Conservation (phyloP, 1,284 basidiomycete species). For the Tremellales sp. region DNA sequence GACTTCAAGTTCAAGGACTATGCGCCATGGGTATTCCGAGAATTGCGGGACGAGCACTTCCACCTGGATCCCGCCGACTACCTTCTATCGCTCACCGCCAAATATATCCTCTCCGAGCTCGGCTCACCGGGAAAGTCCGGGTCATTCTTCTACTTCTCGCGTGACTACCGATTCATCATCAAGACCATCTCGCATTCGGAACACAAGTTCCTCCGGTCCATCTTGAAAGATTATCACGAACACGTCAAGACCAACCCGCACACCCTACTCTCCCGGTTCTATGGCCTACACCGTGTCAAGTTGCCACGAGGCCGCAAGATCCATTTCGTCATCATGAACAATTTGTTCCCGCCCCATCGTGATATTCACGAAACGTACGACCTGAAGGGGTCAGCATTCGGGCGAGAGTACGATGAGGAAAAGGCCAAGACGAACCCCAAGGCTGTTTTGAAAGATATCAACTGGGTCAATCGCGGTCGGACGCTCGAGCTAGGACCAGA, state of each 20-base stretch:
- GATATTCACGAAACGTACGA: conserved; percentile 98
- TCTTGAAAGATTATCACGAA: conserved; percentile 79
- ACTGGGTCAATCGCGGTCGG: conserved; percentile 83
- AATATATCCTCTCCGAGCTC: conserved; percentile 96
- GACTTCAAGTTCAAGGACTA: conserved; percentile 97
- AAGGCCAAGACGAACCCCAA: conserved; percentile 73
- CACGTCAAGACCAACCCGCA: conserved; percentile 91
- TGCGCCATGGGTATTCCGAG: conserved; percentile 95
- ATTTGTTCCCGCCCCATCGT: conserved; percentile 93
- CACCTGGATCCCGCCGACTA: conserved; percentile 96
- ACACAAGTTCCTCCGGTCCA: conserved; percentile 85
- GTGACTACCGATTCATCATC: conserved; percentile 99
- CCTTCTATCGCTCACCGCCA: conserved; percentile 88
- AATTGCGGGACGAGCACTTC: conserved; percentile 89
- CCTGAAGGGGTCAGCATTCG: conserved; percentile 89
- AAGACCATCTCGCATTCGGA: conserved; percentile 95
- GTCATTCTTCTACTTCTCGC: conserved; percentile 98
- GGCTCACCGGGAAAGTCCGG: conserved; percentile 99
- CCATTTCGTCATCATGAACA: conserved; percentile 99
- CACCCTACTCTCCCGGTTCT: conserved; percentile 88
- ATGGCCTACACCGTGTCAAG: conserved; percentile 95
- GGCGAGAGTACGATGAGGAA: conserved; percentile 82
- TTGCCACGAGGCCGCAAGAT: conserved; percentile 90
- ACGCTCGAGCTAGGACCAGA: conserved; percentile 86
- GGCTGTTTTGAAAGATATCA: conserved; percentile 91